These are phyloP conservation scores for Trichoderma harzianum DNA, from an alignment of 2,329 filamentous ascomycete genomes.

Conservation along the genomic window DNA sequence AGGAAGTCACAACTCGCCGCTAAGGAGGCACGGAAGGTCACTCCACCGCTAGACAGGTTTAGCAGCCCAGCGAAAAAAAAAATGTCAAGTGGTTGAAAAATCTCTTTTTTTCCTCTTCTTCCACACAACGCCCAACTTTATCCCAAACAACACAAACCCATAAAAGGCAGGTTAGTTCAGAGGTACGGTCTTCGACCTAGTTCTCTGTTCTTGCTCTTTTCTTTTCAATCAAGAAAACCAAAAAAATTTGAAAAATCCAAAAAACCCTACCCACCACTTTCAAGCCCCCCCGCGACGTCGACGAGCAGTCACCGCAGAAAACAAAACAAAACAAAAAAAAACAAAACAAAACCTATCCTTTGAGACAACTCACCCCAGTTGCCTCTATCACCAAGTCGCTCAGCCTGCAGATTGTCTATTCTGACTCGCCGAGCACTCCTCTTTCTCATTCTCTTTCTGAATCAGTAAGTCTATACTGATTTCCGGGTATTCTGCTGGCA, in stretches of 20 bases:
- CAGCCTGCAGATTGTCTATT: slow-evolving; percentile 15
- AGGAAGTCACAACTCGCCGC: slow-evolving; percentile 19
- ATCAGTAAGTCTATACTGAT: slow-evolving; percentile 14
- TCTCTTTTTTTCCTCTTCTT: slow-evolving; percentile 40
- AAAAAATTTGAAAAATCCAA: slow-evolving; percentile 59
- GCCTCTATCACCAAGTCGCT: slow-evolving; percentile 15
- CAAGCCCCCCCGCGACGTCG: slow-evolving; percentile 27
- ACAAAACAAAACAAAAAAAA: background rate
- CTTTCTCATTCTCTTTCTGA: background rate
- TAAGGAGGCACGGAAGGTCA: slow-evolving; percentile 23
- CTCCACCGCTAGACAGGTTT: slow-evolving; percentile 24
- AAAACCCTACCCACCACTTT: slow-evolving; percentile 52
- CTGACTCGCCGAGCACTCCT: slow-evolving; percentile 16
- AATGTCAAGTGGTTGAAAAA: slow-evolving; percentile 36
- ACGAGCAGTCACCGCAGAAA: slow-evolving; percentile 24
- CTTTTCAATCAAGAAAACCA: slow-evolving; percentile 49
- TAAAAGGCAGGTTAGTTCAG: slow-evolving; percentile 49
- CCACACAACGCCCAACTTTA: slow-evolving; percentile 49
- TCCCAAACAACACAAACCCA: slow-evolving; percentile 43
- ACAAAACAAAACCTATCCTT: slow-evolving; percentile 8
- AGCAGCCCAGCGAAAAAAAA: slow-evolving; percentile 26
- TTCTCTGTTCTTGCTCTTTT: slow-evolving; percentile 59
- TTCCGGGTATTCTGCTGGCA: background rate
- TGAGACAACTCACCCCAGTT: slow-evolving; percentile 19
- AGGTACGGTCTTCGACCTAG: slow-evolving; percentile 57